Base-by-base conservation (phyloP, 306 rosid species). In the Cicer pinnatifidum region DNA sequence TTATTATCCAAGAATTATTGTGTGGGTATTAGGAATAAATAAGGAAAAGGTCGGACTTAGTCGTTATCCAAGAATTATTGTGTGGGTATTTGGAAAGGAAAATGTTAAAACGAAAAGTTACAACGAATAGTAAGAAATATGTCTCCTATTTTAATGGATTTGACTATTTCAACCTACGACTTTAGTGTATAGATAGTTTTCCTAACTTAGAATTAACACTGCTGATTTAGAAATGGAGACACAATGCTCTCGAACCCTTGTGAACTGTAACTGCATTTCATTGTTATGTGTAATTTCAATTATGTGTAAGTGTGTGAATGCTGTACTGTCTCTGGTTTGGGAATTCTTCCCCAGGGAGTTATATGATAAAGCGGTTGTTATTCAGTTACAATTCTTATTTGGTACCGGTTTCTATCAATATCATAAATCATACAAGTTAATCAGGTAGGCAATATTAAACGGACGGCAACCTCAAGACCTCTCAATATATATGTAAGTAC, bases 381-480 rank as follows among this genome's bases (percentile, higher is more conserved):
- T 52, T 52, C 11, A 52, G 59, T 52, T 52, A 16, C 20, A 16
- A 52, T 7, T 52, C 59, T 33, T 52, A 15, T 52, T 52, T 52
- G 10, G 33, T 17, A 52, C 33, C 23, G 17, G 11, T 52, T 16
- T 17, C 33, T 52, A 16, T 15, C 59, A 48, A 28, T 28, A 28
- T 28, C 33, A 2, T 28, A 28, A 2, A 28, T 57, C 63, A 10
- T 20, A 9, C 63, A 23, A 5, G 63, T 23, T 20, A 57, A 20
- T 57, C 39, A 56, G 62, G 62, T n/a, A 20, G 13, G 37, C 62
- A 56, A 53, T 56, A 20, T 20, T n/a, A 56, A 10, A 56, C 62
- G 4, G 38, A 4, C 3, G 38, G 6, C 38, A 53, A 16, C 59
- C 33, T 16, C 8, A 56, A 56, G 39, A 20, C 62, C 62, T 9